phyloP scores from a whole-genome alignment of 805 yeast genomes.

The Alloascoidea africana region DNA sequence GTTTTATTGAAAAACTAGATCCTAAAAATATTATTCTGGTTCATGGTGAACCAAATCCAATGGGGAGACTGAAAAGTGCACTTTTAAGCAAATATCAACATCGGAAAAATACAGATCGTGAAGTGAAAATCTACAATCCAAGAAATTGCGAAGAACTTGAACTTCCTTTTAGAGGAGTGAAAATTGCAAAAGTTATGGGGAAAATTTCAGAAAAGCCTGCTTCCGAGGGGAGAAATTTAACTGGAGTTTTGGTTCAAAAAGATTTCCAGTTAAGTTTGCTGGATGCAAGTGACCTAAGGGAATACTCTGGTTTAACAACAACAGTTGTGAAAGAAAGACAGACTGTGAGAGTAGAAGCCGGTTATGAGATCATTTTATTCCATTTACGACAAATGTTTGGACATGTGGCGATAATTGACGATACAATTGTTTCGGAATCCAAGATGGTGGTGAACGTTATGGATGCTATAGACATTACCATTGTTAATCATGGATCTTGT shows the following conservation, averaged over 20 bases:
- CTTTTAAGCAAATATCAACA: conserved; percentile 72
- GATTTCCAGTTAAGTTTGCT: conserved; percentile 79
- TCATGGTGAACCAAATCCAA: conserved; percentile 96
- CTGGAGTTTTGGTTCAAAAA: conserved; percentile 83
- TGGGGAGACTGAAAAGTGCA: conserved; percentile 95
- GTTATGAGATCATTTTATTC: conserved; percentile 68
- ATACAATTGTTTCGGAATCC: conserved; percentile 19
- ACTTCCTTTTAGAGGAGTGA: conserved; percentile 68
- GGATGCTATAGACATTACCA: conserved; percentile 13
- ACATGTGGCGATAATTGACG: conserved; percentile 45
- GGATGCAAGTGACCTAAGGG: conserved; percentile 77
- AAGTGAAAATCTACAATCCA: conserved; percentile 85
- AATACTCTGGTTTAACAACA: conserved; percentile 74
- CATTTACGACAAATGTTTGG: conserved; percentile 96
- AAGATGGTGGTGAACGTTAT: conserved; percentile 17
- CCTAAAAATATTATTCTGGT: conserved; percentile 82
- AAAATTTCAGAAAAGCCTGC: conserved; percentile 34
- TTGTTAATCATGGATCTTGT: conserved; percentile 53
- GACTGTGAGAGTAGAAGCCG: conserved; percentile 63
- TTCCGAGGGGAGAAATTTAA: conserved; percentile 30
- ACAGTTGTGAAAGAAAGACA: conserved; percentile 77
- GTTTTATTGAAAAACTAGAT: conserved; percentile 76
- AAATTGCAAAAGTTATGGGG: conserved; percentile 68
- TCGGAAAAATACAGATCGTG: conserved; percentile 73
- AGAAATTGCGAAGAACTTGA: conserved; percentile 72